Percentiles rank a stretch among this genome's conserved stretches.
phyloP scores from a whole-genome alignment of 129 eudicot species.

The Tagetes erecta region DNA sequence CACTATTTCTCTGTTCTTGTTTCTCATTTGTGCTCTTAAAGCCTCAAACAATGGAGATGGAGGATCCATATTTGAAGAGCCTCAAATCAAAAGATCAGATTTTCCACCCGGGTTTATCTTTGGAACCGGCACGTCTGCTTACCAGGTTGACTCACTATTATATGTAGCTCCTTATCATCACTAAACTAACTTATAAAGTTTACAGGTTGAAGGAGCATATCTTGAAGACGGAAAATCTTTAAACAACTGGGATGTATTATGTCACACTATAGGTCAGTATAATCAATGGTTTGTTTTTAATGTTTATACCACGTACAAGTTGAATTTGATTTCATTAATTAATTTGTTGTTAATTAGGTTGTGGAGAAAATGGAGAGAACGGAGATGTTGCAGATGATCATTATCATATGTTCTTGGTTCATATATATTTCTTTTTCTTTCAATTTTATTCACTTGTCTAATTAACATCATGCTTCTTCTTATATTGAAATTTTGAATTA shows the following conservation, averaged over 20 bases:
- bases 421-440: too few species aligned
- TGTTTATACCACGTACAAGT: not conserved
- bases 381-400: conserved; percentile 82
- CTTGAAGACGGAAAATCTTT: conserved; percentile 77
- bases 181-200: not conserved
- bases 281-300: too few species aligned
- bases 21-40: conserved; percentile 24
- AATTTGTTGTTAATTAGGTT: conserved; percentile 24
- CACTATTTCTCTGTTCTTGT: not conserved
- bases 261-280: conserved; percentile 35
- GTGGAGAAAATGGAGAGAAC: conserved; percentile 32
- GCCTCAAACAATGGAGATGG: conserved; percentile 13
- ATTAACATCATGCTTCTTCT: too few species aligned
- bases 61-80: conserved; percentile 1
- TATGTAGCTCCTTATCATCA: not conserved
- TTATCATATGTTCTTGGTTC: too few species aligned
- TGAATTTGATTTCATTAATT: not conserved
- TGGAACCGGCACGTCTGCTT: conserved; percentile 63
- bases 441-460: too few species aligned
- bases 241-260: conserved; percentile 71
- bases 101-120: conserved; percentile 65
- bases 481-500: too few species aligned
- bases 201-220: conserved; percentile 83
- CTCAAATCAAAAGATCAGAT: conserved; percentile 45
- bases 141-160: conserved; percentile 46